Evolutionary conservation across 805 yeast species (phyloP), one percentile per base, ranked within the genome.

Genomic region (Wickerhamiella kazuoi): DNA sequence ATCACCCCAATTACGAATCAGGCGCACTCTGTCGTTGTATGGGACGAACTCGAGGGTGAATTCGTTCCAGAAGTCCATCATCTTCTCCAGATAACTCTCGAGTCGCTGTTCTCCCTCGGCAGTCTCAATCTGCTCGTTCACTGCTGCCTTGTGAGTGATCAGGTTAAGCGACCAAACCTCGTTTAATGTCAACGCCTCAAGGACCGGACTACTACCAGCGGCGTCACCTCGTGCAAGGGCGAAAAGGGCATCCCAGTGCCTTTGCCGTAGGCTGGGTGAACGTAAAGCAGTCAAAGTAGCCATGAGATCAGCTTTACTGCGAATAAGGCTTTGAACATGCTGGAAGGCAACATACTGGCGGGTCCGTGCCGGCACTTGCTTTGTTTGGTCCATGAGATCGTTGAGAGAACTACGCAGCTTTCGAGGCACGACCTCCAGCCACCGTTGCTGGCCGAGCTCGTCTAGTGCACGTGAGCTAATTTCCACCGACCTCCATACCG

Each of bases 71-170:
- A 59, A 65, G 0, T 53, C 56, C 38, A 64, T 63, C 13, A 84
- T 70, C 2, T 56, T 50, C 1, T 47, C 48, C 6, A 87, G 51
- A 3, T 75, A 68, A 9, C 67, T 70, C 38, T 78, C 80, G 2
- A 87, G 59, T 0, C 70, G 62, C 42, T 68, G 64, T 51, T 87
- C 96, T 2, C 81, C 78, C 43, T 70, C 71, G 0, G 96, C 95
- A 41, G 68, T 70, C 1, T 64, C 63, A 2, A 81, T 47, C 0
- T 78, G 55, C 0, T 67, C 56, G 30, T 65, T 66, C 5, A 86
- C 58, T 0, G 51, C 43, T 2, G 46, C 45, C 34, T 68, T 71
- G 52, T 79, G 68, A 2, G 58, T 42, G 0, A 44, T 20, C 14
- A 79, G 52, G 31, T 74, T 59, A 34, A 83, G 54, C 29, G 64